Percentiles rank a stretch among this genome's conserved stretches.
Conservation (phyloP, 2,329 filamentous ascomycete species). For the Aspergillus novoparasiticus region DNA sequence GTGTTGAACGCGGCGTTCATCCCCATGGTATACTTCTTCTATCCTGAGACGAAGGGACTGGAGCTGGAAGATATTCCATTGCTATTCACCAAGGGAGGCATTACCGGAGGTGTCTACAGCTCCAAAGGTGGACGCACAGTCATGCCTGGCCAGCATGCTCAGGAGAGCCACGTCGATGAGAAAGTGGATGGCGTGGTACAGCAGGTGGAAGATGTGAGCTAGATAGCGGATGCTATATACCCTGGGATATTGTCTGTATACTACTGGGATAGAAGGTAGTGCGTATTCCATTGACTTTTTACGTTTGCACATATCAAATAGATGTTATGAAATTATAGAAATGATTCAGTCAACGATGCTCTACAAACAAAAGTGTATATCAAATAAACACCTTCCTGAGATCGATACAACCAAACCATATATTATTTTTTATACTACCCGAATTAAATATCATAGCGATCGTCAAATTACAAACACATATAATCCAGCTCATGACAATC, state of each 20-base stretch:
- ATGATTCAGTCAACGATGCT: not conserved
- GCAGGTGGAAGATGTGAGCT: conserved; percentile 14
- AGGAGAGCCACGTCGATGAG: conserved; percentile 16
- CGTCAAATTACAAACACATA: too few species aligned
- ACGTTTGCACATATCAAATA: not conserved
- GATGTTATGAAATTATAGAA: not conserved
- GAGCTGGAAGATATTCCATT: conserved; percentile 63
- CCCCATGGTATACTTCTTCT: conserved; percentile 64
- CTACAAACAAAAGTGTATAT: not conserved
- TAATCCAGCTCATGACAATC: not conserved
- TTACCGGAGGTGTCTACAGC: conserved; percentile 23
- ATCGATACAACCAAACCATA: not conserved
- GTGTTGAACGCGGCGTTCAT: conserved; percentile 31
- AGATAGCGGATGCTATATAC: not conserved
- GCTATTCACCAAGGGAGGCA: conserved; percentile 18
- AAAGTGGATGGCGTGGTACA: conserved; percentile 20
- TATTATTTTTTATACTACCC: not conserved
- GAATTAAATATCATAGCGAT: too few species aligned
- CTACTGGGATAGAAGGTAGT: not conserved
- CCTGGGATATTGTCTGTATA: not conserved
- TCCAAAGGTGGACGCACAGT: conserved; percentile 24
- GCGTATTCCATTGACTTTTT: not conserved
- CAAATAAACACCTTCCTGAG: not conserved
- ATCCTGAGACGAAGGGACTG: conserved; percentile 66
- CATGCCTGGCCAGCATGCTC: conserved; percentile 23